Base-by-base conservation (phyloP, 75 land plant species). In the Selaginella tamariscina region DNA sequence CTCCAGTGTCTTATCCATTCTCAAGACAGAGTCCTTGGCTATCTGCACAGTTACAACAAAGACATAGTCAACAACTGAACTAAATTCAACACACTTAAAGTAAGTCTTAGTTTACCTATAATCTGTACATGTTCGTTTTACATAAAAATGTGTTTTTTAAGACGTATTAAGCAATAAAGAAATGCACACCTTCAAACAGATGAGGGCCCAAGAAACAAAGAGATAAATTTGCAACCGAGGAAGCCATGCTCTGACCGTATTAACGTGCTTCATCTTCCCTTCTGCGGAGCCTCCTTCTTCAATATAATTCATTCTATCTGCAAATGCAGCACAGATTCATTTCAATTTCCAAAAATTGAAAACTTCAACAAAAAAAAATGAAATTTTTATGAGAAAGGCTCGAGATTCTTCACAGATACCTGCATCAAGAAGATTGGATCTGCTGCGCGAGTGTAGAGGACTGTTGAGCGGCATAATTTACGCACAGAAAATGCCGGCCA, bases 21-120 rank as follows among this genome's bases (percentile, higher is more conserved):
- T 76, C 87, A 82, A 79, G 5, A 89, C 85, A 32, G 94, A 84
- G 70, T 86, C 90, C 83, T 81, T 80, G 33, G 91, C 71, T 69
- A 82, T 71, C 94, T 89, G 78, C 75, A 82, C 65, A 1, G 68
- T 55, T 32, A 24, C 63, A 1, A 33, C 0, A 71, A 30, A 65
- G 15, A 65, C 24, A 66, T n/a, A n/a, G n/a, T n/a, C n/a, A n/a
- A n/a, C n/a, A n/a, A n/a, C n/a, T n/a, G n/a, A n/a, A n/a, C n/a
- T n/a, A n/a, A n/a, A n/a, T n/a, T n/a, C n/a, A n/a, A n/a, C n/a
- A n/a, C n/a, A n/a, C n/a, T n/a, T n/a, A n/a, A n/a, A n/a, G n/a
- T n/a, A n/a, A n/a, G n/a, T n/a, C n/a, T n/a, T n/a, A n/a, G n/a
- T n/a, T n/a, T n/a, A n/a, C n/a, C n/a, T n/a, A n/a, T n/a, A n/a